Base-by-base conservation (phyloP, 2,329 filamentous ascomycete species). In the Mycosphaerelloides madeirae region DNA sequence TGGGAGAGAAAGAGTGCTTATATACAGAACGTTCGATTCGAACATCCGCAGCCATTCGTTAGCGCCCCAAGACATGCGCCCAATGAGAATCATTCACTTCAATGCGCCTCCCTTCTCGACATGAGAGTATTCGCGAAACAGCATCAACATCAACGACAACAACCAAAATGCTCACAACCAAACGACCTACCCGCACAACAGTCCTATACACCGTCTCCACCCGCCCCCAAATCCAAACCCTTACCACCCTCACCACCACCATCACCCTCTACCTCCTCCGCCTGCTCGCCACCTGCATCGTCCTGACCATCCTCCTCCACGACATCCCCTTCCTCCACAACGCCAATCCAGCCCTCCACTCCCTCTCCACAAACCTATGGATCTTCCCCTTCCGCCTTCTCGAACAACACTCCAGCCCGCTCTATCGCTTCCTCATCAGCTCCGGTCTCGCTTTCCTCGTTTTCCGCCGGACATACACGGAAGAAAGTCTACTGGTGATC, bases 161-260 rank as follows among this genome's bases (percentile, higher is more conserved):
- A n/a, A n/a, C n/a, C 29, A 16, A 8, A 28, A 65, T 63, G 59
- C 56, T 67, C 37, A 56, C 58, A 9, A 58, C 60, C 18, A 61
- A 55, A 20, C 52, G 62, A 6, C 72, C 72, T 11, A 74, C 93
- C 18, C 84, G 87, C 36, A 94, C 89, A 2, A 95, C 93, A n/a
- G 83, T 87, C 63, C 85, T 87, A 55, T 97, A 91, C 75, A 94
- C 85, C 22, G 87, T 96, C 44, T 93, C 90, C 29, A 96, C 90
- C 46, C 80, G 81, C 34, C 80, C 85, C 11, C 61, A 66, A 11
- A 68, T 67, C 29, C 65, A 64, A 8, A 76, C 71, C 13, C 58
- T 76, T 25, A 59, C 72, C 12, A 68, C 75, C 11, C 70, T 66
- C 44, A 45, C 54, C 64, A 66, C 48, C 14, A 49, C 20, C 46